Base-by-base conservation (phyloP, 2,329 filamentous ascomycete species). In the Botrytis medusae region DNA sequence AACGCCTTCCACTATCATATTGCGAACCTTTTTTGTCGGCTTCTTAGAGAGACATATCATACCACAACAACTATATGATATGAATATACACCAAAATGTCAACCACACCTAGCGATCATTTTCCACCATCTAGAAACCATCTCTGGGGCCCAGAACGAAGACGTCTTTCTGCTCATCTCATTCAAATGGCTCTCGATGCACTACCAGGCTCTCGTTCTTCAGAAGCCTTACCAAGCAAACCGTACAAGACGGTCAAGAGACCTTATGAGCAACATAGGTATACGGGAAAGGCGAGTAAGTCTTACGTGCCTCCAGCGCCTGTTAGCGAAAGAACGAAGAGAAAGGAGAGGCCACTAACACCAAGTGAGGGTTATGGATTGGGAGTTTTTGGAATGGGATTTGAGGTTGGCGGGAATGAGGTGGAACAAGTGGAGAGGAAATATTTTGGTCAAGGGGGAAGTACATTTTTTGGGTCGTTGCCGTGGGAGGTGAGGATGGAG, bases 401-500 rank as follows among this genome's bases (percentile, higher is more conserved):
- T 42, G 65, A 68, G 25, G 34, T 57, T 42, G 25, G 14, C 10
- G 25, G 1, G 10, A 10, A 37, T 14, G 51, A 4, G 16, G 29
- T 7, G 25, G 54, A 16, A 4, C 25, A 8, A 42, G 32, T 40
- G 25, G 40, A 72, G 29, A 68, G 63, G 34, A 69, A 20, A 32
- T 61, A 51, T 10, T 57, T 59, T 37, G 46, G 25, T 22, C 71
- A 72, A 44, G 42, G 40, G 14, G 63, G 65, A n/a, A 44, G 63
- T 42, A 29, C 4, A 7, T 44, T 72, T 42, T 72, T 72, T 60
- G 42, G 12, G 2, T 2, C 18, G 37, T 59, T 72, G 64, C 63
- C 71, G 6, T 61, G 22, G n/a, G 54, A 69, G 42, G 71, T 54
- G 54, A 69, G 71, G 42, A 40, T 74, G 16, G n/a, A 72, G 51